Evolutionary conservation across 2,329 filamentous ascomycete genomes (phyloP).

Genomic region (Xylaria sp.): DNA sequence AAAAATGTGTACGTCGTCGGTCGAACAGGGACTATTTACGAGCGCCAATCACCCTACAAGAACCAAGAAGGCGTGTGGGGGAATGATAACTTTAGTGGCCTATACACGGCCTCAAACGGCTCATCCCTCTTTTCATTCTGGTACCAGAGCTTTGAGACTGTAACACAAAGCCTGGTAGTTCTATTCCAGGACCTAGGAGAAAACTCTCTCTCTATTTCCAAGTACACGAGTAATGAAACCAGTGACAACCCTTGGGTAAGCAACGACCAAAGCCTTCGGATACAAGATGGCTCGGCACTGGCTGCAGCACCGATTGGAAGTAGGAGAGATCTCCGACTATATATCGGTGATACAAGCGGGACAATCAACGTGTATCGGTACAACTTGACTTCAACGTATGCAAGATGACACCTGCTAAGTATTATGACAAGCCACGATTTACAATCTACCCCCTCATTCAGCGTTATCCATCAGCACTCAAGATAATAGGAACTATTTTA

Average conservation of each 20-base stretch:
- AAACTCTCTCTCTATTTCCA: not conserved
- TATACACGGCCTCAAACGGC: not conserved
- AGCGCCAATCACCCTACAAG: conserved; percentile 4
- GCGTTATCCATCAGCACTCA: conserved; percentile 1
- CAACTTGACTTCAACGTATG: too few relatives aligned
- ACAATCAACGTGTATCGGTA: not conserved
- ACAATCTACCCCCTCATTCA: not conserved
- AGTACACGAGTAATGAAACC: not conserved
- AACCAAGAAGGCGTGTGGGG: too few relatives aligned
- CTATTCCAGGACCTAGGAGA: not conserved
- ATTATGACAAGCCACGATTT: too few relatives aligned
- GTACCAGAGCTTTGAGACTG: not conserved
- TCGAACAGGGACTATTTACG: not conserved
- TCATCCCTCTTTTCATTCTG: conserved; percentile 3
- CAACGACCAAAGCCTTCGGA: too few relatives aligned
- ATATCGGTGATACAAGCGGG: not conserved
- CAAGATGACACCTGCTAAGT: too few relatives aligned
- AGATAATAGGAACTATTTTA: conserved; percentile 9
- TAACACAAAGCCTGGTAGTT: not conserved
- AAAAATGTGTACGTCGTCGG: not conserved
- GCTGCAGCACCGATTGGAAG: conserved; percentile 1
- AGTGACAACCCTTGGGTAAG: too few relatives aligned
- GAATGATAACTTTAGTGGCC: too few relatives aligned
- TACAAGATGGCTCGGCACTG: conserved; percentile 6
- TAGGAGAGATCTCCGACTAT: conserved; percentile 4